Conservation (phyloP, 1,284 basidiomycete genomes). For the Testicularia cyperi region DNA sequence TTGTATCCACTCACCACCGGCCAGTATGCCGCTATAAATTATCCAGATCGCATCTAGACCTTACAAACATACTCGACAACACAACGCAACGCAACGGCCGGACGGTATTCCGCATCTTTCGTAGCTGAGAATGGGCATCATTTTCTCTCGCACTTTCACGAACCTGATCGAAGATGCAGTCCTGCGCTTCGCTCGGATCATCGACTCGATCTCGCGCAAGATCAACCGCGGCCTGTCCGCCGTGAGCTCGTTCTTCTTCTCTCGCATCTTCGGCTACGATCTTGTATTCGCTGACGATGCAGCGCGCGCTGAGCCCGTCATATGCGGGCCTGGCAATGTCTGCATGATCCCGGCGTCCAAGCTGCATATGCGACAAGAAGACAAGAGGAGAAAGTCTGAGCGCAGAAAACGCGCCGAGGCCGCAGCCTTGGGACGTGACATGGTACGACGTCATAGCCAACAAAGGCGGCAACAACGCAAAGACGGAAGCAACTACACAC, state of each 20-base stretch:
- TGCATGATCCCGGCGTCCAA: constrained; percentile 18
- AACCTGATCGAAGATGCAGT: constrained; percentile 16
- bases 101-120: too few species aligned
- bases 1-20: too few species aligned
- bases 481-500: neutral
- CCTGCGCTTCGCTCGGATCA: constrained; percentile 8
- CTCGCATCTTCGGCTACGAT: constrained; percentile 22
- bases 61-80: too few species aligned
- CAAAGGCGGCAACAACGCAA: neutral
- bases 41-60: too few species aligned
- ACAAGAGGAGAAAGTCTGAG: constrained; percentile 24
- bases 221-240: constrained; percentile 22
- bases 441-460: constrained; percentile 1
- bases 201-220: constrained; percentile 14
- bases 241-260: constrained; percentile 11
- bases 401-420: constrained; percentile 24
- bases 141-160: constrained; percentile 5
- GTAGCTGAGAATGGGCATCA: constrained; percentile 28
- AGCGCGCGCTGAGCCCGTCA: neutral
- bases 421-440: constrained; percentile 12
- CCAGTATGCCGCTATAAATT: too few species aligned
- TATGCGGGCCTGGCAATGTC: constrained; percentile 23
- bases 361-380: constrained; percentile 2
- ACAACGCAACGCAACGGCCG: too few species aligned
- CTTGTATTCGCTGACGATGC: constrained; percentile 11